Conservation (phyloP, 176 grass and related monocot genomes). For the Oryza longistaminata region DNA sequence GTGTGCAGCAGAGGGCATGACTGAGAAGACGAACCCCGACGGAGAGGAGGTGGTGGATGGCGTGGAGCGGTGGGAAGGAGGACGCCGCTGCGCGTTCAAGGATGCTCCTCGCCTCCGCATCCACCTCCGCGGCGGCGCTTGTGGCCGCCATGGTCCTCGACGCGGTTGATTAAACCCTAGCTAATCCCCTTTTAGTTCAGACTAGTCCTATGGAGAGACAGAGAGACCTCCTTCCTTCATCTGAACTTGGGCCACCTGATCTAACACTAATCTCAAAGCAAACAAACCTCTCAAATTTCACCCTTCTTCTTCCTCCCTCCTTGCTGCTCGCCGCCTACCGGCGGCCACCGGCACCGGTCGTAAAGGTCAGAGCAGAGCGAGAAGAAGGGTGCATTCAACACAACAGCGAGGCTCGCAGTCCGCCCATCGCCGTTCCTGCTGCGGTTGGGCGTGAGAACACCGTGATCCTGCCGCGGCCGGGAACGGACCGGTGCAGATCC, state of each 20-base stretch:
- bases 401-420: not conserved
- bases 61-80: conserved; percentile 53
- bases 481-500: too few relatives aligned
- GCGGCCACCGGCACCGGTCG: too few relatives aligned
- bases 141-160: conserved; percentile 18
- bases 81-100: conserved; percentile 34
- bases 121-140: conserved; percentile 10
- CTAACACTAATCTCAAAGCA: too few relatives aligned
- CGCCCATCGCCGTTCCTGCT: not conserved
- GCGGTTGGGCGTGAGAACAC: too few relatives aligned
- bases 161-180: conserved; percentile 35
- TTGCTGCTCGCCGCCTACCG: too few relatives aligned
- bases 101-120: conserved; percentile 29
- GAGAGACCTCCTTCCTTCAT: too few relatives aligned
- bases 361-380: not conserved
- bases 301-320: not conserved
- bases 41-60: conserved; percentile 61
- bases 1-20: not conserved
- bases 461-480: too few relatives aligned
- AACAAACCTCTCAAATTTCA: not conserved
- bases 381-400: not conserved
- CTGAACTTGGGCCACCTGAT: too few relatives aligned
- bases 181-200: not conserved
- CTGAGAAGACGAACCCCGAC: conserved; percentile 56
- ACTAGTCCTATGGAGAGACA: not conserved